phyloP scores from a whole-genome alignment of 1,284 basidiomycete species.

The Psilocybe mexicana region DNA sequence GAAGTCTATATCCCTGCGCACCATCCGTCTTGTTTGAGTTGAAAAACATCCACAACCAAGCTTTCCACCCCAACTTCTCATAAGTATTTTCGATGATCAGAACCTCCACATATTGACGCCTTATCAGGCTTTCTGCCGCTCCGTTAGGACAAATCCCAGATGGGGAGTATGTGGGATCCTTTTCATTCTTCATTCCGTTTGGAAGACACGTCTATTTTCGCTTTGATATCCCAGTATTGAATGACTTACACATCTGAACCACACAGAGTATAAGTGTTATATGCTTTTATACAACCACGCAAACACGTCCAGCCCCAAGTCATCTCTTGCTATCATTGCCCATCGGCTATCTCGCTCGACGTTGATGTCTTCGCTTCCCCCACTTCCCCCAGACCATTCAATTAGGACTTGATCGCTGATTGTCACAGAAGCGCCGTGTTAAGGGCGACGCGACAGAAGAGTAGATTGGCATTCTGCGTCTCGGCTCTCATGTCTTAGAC shows the following conservation, averaged over 20 bases:
- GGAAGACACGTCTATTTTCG: too few species aligned
- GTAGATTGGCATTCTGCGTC: background rate
- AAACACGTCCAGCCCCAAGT: background rate
- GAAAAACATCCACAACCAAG: too few species aligned
- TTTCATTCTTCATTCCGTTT: background rate
- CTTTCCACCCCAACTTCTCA: too few species aligned
- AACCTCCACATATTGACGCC: too few species aligned
- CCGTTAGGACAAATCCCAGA: background rate
- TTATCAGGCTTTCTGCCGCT: background rate
- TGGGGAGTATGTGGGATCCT: background rate
- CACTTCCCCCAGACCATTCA: background rate
- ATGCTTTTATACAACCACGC: too few species aligned
- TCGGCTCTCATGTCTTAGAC: slow-evolving; percentile 1
- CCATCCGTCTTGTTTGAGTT: too few species aligned
- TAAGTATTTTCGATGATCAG: too few species aligned
- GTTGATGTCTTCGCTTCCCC: background rate
- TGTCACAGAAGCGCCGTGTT: background rate
- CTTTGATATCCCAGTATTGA: too few species aligned
- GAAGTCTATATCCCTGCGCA: too few species aligned
- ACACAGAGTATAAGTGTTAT: too few species aligned
- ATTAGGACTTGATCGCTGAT: background rate
- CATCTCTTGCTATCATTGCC: background rate
- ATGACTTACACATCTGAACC: too few species aligned
- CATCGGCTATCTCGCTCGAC: background rate
- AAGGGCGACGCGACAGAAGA: background rate